These are phyloP conservation scores for Domatiomyces globalis DNA, from an alignment of 2,329 filamentous ascomycete genomes.

Conservation along the genomic window DNA sequence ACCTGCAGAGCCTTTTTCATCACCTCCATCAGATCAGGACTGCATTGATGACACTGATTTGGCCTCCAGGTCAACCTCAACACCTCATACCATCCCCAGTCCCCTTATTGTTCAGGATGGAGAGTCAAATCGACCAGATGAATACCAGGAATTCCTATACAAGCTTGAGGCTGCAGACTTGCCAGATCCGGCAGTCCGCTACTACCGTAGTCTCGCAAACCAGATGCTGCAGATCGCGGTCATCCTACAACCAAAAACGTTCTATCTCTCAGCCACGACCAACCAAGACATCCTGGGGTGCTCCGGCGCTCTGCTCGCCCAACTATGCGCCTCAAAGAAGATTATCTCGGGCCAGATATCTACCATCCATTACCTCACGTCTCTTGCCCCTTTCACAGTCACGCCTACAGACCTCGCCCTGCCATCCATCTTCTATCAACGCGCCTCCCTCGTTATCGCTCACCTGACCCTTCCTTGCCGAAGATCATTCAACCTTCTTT, in stretches of 20 bases:
- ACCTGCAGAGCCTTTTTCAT: slow-evolving; percentile 6
- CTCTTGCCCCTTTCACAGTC: slow-evolving; percentile 11
- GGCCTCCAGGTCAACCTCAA: slow-evolving; percentile 5
- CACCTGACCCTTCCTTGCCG: slow-evolving; percentile 3
- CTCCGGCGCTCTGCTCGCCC: slow-evolving; percentile 1
- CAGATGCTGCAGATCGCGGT: slow-evolving; percentile 4
- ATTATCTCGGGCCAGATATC: slow-evolving; percentile 9
- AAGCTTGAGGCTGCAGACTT: slow-evolving; percentile 5
- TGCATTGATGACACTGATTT: slow-evolving; percentile 5
- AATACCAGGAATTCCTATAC: slow-evolving; percentile 3
- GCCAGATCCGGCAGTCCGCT: slow-evolving; percentile 4
- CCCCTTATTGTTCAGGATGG: neutral
- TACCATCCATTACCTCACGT: slow-evolving; percentile 8
- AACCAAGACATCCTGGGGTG: slow-evolving; percentile 2
- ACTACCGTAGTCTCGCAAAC: slow-evolving; percentile 4
- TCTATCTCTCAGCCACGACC: neutral
- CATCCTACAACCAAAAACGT: neutral
- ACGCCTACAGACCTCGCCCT: slow-evolving; percentile 8
- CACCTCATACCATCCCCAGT: slow-evolving; percentile 10
- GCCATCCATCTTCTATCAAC: slow-evolving; percentile 15
- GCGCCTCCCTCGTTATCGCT: slow-evolving; percentile 8
- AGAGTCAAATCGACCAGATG: too few species aligned
- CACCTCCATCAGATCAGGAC: slow-evolving; percentile 9
- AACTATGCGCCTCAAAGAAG: slow-evolving; percentile 1
- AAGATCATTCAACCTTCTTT: slow-evolving; percentile 3